Percentiles rank a stretch among this genome's conserved stretches.
Evolutionary conservation across 768 basidiomycete genomes (phyloP).

Genomic region (Mycena latifolia): DNA sequence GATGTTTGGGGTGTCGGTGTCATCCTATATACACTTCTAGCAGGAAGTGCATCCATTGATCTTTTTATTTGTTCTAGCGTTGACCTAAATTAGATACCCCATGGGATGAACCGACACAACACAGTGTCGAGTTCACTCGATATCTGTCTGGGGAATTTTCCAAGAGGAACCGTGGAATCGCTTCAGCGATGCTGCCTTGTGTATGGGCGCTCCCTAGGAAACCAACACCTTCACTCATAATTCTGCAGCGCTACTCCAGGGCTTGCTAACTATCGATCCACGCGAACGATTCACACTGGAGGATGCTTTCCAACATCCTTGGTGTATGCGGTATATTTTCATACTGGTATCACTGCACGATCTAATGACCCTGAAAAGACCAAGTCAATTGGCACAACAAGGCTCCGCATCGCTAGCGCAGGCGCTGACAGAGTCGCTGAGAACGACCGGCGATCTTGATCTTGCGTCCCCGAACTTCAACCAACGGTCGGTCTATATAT

Average conservation of each 20-base stretch:
- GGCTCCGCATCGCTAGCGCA: slow-evolving; percentile 70
- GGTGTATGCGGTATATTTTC: slow-evolving; percentile 72
- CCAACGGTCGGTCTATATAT: slow-evolving; percentile 41
- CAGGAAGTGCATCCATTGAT: slow-evolving; percentile 82
- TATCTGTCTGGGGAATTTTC: slow-evolving; percentile 84
- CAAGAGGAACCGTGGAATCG: slow-evolving; percentile 84
- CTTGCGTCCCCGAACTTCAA: slow-evolving; percentile 71
- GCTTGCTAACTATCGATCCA: slow-evolving; percentile 81
- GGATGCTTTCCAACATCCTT: slow-evolving; percentile 67
- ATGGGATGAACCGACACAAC: slow-evolving; percentile 92
- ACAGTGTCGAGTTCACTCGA: slow-evolving; percentile 80
- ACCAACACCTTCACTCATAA: background rate
- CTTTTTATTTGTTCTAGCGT: background rate
- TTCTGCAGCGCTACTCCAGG: slow-evolving; percentile 75
- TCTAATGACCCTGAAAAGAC: no score
- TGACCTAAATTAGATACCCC: slow-evolving; percentile 97
- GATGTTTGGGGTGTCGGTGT: slow-evolving; percentile 98
- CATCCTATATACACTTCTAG: slow-evolving; percentile 91
- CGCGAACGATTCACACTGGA: slow-evolving; percentile 72
- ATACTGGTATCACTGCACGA: slow-evolving; percentile 37
- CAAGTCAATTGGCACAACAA: slow-evolving; percentile 74
- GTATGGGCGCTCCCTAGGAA: slow-evolving; percentile 59
- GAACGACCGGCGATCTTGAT: slow-evolving; percentile 74
- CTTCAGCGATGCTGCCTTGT: slow-evolving; percentile 67
- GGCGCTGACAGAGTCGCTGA: slow-evolving; percentile 75